Percentiles rank a stretch among this genome's conserved stretches.
Evolutionary conservation across 805 yeast genomes (phyloP).

Genomic region (Starmerella floricola): DNA sequence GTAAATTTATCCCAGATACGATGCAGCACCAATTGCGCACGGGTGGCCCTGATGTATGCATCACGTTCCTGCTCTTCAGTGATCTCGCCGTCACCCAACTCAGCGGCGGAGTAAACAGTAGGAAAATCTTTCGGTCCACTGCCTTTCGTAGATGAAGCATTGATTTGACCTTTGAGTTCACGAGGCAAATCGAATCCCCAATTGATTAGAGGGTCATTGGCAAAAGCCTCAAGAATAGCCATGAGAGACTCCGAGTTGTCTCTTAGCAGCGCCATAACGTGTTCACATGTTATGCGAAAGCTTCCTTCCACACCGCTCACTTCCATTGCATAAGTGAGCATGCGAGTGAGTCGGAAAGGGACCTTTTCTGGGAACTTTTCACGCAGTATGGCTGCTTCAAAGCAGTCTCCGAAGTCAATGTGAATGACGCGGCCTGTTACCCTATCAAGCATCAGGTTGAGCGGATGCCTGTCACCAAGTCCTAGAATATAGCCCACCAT

Average conservation of each 20-base stretch:
- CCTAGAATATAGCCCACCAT: constrained; percentile 98
- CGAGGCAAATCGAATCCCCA: constrained; percentile 95
- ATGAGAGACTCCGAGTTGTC: constrained; percentile 90
- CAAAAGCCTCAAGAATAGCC: constrained; percentile 97
- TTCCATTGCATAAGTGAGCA: constrained; percentile 98
- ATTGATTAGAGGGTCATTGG: constrained; percentile 93
- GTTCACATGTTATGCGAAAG: constrained; percentile 90
- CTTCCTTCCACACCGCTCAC: constrained; percentile 98
- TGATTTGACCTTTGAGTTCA: constrained; percentile 15
- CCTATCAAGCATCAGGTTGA: constrained; percentile 88
- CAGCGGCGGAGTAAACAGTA: constrained; percentile 5
- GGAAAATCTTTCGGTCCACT: constrained; percentile 10
- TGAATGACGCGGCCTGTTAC: constrained; percentile 92
- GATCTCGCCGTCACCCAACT: constrained; percentile 14
- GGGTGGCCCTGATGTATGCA: constrained; percentile 46
- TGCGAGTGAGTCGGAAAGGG: constrained; percentile 90
- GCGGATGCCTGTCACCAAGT: constrained; percentile 94
- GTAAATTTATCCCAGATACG: constrained; percentile 85
- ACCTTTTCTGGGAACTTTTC: constrained; percentile 98
- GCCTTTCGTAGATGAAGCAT: constrained; percentile 5
- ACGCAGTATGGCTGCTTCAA: constrained; percentile 91
- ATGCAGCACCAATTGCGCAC: constrained; percentile 80
- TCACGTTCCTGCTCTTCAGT: constrained; percentile 22
- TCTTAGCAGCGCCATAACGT: constrained; percentile 88
- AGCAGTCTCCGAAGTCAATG: constrained; percentile 98